Conservation (phyloP, 2,329 filamentous ascomycete genomes). For the Colletotrichum spaethianum region DNA sequence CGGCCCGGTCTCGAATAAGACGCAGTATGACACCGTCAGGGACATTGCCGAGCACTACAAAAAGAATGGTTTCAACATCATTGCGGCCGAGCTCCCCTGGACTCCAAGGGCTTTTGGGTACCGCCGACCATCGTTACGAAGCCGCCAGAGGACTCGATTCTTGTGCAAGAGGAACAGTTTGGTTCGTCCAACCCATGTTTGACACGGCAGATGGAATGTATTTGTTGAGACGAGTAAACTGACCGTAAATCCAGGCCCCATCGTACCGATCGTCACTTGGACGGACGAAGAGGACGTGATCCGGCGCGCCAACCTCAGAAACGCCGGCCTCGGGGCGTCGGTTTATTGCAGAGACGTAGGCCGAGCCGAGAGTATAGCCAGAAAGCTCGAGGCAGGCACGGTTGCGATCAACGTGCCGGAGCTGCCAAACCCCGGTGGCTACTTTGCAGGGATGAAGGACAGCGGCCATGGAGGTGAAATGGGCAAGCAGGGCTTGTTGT, state of each 20-base stretch:
- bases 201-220: not conserved
- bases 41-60: constrained; percentile 56
- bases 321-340: constrained; percentile 69
- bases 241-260: constrained; percentile 58
- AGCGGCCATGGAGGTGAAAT: constrained; percentile 53
- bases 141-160: constrained; percentile 68
- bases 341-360: constrained; percentile 69
- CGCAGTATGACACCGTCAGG: constrained; percentile 73
- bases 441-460: constrained; percentile 51
- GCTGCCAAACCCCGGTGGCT: constrained; percentile 49
- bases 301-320: constrained; percentile 65
- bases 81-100: constrained; percentile 43
- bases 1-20: constrained; percentile 74
- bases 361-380: constrained; percentile 65
- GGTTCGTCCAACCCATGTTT: constrained; percentile 43
- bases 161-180: constrained; percentile 68
- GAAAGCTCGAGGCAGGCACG: constrained; percentile 68
- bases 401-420: constrained; percentile 70
- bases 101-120: constrained; percentile 67
- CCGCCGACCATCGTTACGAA: constrained; percentile 72
- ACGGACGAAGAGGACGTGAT: constrained; percentile 72
- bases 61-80: constrained; percentile 52
- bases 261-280: constrained; percentile 75
- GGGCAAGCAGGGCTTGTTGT: constrained; percentile 50
- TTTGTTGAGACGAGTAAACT: not conserved